Base-by-base conservation (phyloP, 2,329 filamentous ascomycete species). In the Graphium sp. region DNA sequence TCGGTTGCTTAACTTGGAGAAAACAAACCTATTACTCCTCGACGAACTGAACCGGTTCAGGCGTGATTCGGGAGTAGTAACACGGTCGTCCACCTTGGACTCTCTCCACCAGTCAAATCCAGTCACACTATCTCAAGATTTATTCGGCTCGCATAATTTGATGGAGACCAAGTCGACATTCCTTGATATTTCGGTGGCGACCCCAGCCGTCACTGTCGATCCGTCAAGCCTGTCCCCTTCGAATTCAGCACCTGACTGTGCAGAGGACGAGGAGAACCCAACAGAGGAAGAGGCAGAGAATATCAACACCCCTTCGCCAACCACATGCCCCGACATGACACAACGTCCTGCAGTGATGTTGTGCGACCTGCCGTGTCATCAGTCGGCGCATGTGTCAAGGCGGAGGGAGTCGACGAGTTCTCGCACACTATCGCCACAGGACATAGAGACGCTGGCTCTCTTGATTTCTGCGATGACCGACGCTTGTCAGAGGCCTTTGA, bases 321-420 rank as follows among this genome's bases (percentile, higher is more conserved):
- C 17, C 13, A n/a, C n/a, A n/a, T n/a, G n/a, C n/a, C n/a, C 80
- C 73, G 82, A 91, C 69, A 61, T 72, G 89, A 89, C 85, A 94
- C 89, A 94, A 94, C 85, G 91, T 93, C 85, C 89, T 95, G 89
- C 89, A 68, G 89, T 70, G 85, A 77, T 94, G 87, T 94, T 95
- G 89, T 95, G 78, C 54, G 89, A 93, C 89, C 89, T 92, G 89
- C 89, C 79, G 89, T 98, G 89, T 95, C 89, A 76, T 87, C 85
- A 73, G 76, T 87, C 80, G 78, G 70, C 60, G 64, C 67, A 66
- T 56, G 60, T 57, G 53, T 53, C 58, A 45, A 52, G 49, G 50
- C 50, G 52, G 43, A 59, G 39, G 48, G 47, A 45, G 42, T 58
- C 52, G 39, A 58, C 45, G 48, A 56, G 51, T 44, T 22, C 24